Conservation (phyloP, 176 grass and related monocot genomes). For the Oryza brachyantha region DNA sequence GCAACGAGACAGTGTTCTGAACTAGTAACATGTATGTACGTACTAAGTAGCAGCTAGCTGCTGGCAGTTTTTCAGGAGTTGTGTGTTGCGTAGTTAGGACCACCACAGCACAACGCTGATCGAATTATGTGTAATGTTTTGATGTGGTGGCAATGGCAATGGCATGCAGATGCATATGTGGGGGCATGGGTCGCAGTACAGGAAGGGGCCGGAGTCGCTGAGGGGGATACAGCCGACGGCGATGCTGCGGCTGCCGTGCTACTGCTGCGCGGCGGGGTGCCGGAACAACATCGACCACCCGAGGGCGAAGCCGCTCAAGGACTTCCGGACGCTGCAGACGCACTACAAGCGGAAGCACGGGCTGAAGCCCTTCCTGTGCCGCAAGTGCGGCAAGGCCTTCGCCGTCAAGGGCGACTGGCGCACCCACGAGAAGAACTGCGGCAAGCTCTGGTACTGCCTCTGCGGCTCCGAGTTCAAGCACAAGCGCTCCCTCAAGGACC, state of each 20-base stretch:
- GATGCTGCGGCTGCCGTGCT: slow-evolving; percentile 92
- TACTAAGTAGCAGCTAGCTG: not conserved
- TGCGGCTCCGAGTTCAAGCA: slow-evolving; percentile 88
- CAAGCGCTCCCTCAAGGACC: slow-evolving; percentile 83
- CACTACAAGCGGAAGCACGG: slow-evolving; percentile 97
- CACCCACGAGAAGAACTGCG: slow-evolving; percentile 99
- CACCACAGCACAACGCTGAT: too few species aligned
- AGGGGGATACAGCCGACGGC: slow-evolving; percentile 87
- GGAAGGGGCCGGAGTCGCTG: slow-evolving; percentile 85
- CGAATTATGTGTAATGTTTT: too few species aligned
- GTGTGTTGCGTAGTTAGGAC: too few species aligned
- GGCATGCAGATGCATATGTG: slow-evolving; percentile 99
- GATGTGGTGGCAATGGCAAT: not conserved
- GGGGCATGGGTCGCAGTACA: slow-evolving; percentile 95
- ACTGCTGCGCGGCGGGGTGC: slow-evolving; percentile 82
- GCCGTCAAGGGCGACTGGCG: slow-evolving; percentile 96
- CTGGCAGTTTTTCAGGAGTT: too few species aligned
- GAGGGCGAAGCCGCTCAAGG: slow-evolving; percentile 88
- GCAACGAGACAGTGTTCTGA: not conserved
- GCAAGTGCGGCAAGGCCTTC: slow-evolving; percentile 84
- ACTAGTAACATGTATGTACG: not conserved
- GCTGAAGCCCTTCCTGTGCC: slow-evolving; percentile 93
- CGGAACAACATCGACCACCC: slow-evolving; percentile 95
- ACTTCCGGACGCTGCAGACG: slow-evolving; percentile 96
- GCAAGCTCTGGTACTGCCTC: slow-evolving; percentile 81